phyloP scores from a whole-genome alignment of 768 basidiomycete genomes.

The Suillus weaverae region DNA sequence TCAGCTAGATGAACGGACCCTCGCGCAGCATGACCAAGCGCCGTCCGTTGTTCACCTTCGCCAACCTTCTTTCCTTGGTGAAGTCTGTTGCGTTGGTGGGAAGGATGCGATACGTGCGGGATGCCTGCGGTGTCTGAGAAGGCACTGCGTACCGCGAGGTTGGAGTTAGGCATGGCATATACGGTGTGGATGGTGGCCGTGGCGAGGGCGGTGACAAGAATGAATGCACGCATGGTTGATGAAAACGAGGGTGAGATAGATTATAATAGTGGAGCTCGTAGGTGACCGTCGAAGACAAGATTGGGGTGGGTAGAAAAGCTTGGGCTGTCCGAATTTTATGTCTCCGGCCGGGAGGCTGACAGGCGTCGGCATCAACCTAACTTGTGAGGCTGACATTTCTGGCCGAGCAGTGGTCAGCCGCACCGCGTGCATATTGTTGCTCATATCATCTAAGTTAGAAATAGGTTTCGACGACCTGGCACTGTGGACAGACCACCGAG shows the following conservation, averaged over 20 bases:
- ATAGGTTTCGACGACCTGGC: not conserved
- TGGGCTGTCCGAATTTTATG: not conserved
- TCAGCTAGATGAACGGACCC: not conserved
- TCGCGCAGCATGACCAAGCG: not conserved
- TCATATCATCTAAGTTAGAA: not conserved
- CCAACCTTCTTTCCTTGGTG: slow-evolving; percentile 9
- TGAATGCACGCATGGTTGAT: slow-evolving; percentile 25
- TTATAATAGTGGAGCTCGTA: not conserved
- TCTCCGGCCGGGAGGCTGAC: not conserved
- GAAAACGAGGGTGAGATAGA: not conserved
- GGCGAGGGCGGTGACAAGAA: slow-evolving; percentile 27
- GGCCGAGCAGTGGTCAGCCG: not conserved
- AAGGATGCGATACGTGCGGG: slow-evolving; percentile 27
- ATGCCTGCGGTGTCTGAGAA: slow-evolving; percentile 21
- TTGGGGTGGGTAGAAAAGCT: not conserved
- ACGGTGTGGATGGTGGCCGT: slow-evolving; percentile 13
- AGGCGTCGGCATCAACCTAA: not conserved
- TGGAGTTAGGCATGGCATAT: slow-evolving; percentile 25
- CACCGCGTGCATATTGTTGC: not conserved
- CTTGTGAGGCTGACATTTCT: not conserved
- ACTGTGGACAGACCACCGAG: not conserved
- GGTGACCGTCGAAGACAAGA: not conserved
- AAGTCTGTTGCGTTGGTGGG: slow-evolving; percentile 31
- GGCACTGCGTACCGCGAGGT: slow-evolving; percentile 20
- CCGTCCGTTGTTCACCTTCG: not conserved